Percentiles rank a stretch among this genome's conserved stretches.
Conservation (phyloP, 495 filamentous ascomycete species). For the Cenococcum geophilum region DNA sequence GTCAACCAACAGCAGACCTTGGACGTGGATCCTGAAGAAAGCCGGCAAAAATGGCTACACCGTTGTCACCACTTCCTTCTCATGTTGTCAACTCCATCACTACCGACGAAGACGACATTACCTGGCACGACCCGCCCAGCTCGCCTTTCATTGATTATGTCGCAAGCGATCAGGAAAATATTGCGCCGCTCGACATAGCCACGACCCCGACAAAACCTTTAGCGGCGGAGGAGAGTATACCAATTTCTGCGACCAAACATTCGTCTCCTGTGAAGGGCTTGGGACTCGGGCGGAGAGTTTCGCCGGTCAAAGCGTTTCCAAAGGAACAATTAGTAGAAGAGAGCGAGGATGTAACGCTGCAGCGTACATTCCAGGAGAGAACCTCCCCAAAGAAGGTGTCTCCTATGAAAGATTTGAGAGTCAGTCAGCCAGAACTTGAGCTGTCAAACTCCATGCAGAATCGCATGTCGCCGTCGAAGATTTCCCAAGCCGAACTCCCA, state of each 20-base stretch:
- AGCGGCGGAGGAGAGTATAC: constrained; percentile 12
- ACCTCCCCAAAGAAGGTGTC: constrained; percentile 23
- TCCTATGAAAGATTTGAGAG: constrained; percentile 15
- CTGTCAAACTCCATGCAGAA: neutral
- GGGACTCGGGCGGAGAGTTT: constrained; percentile 17
- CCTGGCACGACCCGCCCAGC: constrained; percentile 34
- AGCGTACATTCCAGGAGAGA: neutral
- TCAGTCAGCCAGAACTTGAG: neutral
- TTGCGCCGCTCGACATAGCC: constrained; percentile 21
- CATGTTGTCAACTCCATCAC: constrained; percentile 1
- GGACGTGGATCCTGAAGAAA: too few relatives aligned
- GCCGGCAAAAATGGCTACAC: neutral
- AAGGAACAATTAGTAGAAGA: constrained; percentile 17
- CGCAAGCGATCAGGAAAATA: constrained; percentile 34
- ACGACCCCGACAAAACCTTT: constrained; percentile 22
- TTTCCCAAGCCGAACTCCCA: constrained; percentile 2
- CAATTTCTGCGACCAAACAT: constrained; percentile 22
- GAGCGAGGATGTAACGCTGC: neutral
- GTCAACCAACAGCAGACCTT: neutral
- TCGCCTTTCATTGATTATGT: constrained; percentile 37
- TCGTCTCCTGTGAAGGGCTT: constrained; percentile 19
- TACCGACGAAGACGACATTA: constrained; percentile 27
- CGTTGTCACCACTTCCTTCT: neutral
- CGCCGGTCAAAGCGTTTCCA: constrained; percentile 16
- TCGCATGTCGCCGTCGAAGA: neutral